Conservation (phyloP, 805 yeast genomes). For the Zygotorulaspora florentina region DNA sequence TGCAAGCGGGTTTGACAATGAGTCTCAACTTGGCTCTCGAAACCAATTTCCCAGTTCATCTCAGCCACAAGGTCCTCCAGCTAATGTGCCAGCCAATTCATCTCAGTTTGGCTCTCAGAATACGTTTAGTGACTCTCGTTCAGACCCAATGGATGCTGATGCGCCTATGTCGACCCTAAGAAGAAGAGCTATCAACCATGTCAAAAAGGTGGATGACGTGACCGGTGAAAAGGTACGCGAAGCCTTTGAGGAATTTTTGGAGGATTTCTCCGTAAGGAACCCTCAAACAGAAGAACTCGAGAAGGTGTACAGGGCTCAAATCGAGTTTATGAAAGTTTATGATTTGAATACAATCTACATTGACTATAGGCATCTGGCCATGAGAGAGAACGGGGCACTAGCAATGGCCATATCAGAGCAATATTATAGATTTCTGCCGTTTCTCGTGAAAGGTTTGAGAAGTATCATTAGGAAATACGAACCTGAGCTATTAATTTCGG, state of each 20-base stretch:
- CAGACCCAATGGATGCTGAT: conserved; percentile 17
- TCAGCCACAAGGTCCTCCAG: conserved; percentile 18
- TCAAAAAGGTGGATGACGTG: conserved; percentile 82
- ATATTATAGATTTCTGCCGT: conserved; percentile 89
- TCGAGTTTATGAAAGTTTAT: conserved; percentile 71
- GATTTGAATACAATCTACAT: conserved; percentile 77
- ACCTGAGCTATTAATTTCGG: conserved; percentile 59
- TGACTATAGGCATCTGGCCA: conserved; percentile 73
- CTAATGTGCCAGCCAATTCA: conserved; percentile 10
- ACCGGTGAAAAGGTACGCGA: conserved; percentile 94
- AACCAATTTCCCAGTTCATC: conserved; percentile 32
- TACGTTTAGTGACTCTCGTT: conserved; percentile 17
- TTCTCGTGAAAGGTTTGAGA: conserved; percentile 67
- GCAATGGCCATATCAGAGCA: conserved; percentile 89
- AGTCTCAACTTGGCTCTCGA: conserved; percentile 26
- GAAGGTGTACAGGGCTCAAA: conserved; percentile 67
- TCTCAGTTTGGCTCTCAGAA: conserved; percentile 27
- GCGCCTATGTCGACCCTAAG: conserved; percentile 34
- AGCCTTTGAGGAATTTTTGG: conserved; percentile 79
- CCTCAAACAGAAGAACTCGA: conserved; percentile 39
- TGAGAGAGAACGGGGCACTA: conserved; percentile 77
- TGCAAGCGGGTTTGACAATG: conserved; percentile 28
- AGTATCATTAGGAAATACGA: conserved; percentile 68
- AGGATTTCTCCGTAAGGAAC: conserved; percentile 49
- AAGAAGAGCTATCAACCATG: conserved; percentile 59